phyloP scores from a whole-genome alignment of 1,284 basidiomycete species.

The Tylopilus sp. region DNA sequence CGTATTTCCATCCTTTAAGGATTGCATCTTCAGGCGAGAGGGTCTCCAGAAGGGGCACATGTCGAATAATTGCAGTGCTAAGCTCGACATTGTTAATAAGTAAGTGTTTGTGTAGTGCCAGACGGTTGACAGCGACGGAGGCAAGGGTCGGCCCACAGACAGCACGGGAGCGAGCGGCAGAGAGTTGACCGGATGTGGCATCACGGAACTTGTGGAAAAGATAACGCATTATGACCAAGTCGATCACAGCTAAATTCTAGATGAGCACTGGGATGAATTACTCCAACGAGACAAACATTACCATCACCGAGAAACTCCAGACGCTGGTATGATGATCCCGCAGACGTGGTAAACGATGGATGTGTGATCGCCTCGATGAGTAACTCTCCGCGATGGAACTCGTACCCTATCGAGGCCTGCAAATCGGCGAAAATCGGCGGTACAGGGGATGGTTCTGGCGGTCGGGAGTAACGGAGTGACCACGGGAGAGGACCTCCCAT shows the following conservation, averaged over 20 bases:
- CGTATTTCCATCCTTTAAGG: slow-evolving; percentile 68
- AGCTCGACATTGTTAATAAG: slow-evolving; percentile 70
- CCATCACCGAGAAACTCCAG: slow-evolving; percentile 85
- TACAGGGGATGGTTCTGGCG: slow-evolving; percentile 33
- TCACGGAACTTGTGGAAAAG: slow-evolving; percentile 65
- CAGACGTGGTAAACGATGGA: slow-evolving; percentile 60
- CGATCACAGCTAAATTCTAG: slow-evolving; percentile 57
- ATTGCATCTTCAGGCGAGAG: slow-evolving; percentile 60
- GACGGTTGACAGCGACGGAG: slow-evolving; percentile 58
- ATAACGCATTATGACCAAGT: slow-evolving; percentile 70
- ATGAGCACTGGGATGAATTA: slow-evolving; percentile 11
- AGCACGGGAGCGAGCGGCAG: slow-evolving; percentile 63
- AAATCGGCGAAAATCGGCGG: slow-evolving; percentile 52
- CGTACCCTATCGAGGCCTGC: slow-evolving; percentile 65
- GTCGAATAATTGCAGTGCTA: slow-evolving; percentile 56
- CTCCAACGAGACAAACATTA: slow-evolving; percentile 34
- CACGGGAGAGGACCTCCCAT: slow-evolving; percentile 69
- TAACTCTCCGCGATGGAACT: slow-evolving; percentile 58
- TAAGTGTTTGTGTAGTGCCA: slow-evolving; percentile 67
- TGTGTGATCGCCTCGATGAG: slow-evolving; percentile 78
- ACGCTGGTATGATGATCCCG: slow-evolving; percentile 71
- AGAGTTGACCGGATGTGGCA: slow-evolving; percentile 72
- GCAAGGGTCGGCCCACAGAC: slow-evolving; percentile 76
- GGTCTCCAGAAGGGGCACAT: slow-evolving; percentile 54
- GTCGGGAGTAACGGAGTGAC: slow-evolving; percentile 47